phyloP scores from a whole-genome alignment of 768 basidiomycete genomes.

The Pisolithus marmoratus region DNA sequence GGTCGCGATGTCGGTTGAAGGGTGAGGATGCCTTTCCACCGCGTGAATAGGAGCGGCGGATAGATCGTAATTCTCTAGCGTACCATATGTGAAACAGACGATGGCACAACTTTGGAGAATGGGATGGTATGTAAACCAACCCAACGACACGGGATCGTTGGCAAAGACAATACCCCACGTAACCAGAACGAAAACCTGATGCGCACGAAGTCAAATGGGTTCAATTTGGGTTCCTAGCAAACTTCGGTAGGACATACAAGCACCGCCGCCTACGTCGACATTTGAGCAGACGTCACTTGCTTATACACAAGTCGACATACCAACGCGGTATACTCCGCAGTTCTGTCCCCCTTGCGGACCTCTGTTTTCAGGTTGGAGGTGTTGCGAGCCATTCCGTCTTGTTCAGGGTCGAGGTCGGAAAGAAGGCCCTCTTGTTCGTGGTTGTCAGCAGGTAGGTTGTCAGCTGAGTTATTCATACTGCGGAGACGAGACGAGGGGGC shows the following conservation, averaged over 20 bases:
- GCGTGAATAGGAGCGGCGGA: neutral
- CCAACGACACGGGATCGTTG: constrained; percentile 39
- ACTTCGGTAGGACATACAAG: constrained; percentile 10
- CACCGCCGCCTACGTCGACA: constrained; percentile 9
- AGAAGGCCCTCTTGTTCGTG: constrained; percentile 16
- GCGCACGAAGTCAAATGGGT: neutral
- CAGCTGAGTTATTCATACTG: neutral
- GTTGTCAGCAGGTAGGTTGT: neutral
- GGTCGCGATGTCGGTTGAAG: constrained; percentile 70
- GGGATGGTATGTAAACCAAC: constrained; percentile 69
- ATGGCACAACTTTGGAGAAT: constrained; percentile 55
- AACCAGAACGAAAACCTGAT: constrained; percentile 34
- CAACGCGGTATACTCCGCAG: constrained; percentile 29
- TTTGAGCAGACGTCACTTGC: neutral
- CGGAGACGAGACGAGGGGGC: neutral
- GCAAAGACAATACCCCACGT: constrained; percentile 44
- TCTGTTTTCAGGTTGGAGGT: constrained; percentile 26
- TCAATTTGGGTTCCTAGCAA: constrained; percentile 1
- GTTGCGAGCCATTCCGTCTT: constrained; percentile 18
- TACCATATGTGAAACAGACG: constrained; percentile 57
- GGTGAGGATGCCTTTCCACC: constrained; percentile 56
- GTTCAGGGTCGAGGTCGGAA: neutral
- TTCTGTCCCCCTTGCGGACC: constrained; percentile 32
- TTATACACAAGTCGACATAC: constrained; percentile 26
- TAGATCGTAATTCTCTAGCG: constrained; percentile 5